Evolutionary conservation across 1,139 yeast species (phyloP).

Genomic region (Wickerhamiella pararugosa): DNA sequence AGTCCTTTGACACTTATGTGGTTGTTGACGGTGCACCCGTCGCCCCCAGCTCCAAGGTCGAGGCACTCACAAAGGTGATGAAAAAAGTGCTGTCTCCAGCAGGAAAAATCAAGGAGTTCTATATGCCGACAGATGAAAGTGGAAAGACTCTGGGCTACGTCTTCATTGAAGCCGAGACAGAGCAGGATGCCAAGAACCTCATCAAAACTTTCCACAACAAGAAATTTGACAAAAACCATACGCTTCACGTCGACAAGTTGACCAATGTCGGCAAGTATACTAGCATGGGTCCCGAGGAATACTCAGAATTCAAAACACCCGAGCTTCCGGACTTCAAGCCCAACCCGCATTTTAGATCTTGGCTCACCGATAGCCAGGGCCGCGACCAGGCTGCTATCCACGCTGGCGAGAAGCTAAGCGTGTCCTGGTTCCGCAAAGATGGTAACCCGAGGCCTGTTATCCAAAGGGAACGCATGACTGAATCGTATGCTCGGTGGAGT

Average conservation of each 20-base stretch:
- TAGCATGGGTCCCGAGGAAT: constrained; percentile 31
- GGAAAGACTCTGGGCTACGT: constrained; percentile 79
- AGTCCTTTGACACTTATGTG: constrained; percentile 61
- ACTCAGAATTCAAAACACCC: constrained; percentile 52
- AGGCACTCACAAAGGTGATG: constrained; percentile 71
- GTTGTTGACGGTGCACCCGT: constrained; percentile 93
- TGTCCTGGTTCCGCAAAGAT: constrained; percentile 73
- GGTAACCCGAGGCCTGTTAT: constrained; percentile 64
- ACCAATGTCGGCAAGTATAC: constrained; percentile 77
- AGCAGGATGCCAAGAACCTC: constrained; percentile 61
- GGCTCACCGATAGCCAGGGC: constrained; percentile 82
- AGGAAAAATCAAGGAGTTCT: constrained; percentile 51
- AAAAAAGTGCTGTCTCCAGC: constrained; percentile 64
- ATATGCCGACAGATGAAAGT: constrained; percentile 67
- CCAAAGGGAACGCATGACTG: constrained; percentile 74
- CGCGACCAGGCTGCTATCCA: constrained; percentile 85
- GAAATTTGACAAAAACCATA: constrained; percentile 87
- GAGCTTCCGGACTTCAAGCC: constrained; percentile 52
- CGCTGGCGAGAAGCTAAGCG: constrained; percentile 65
- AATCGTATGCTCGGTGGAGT: constrained; percentile 77
- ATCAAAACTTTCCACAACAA: constrained; percentile 71
- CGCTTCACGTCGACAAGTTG: constrained; percentile 69
- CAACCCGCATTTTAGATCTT: constrained; percentile 69
- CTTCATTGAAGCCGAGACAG: constrained; percentile 66
- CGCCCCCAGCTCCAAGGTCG: constrained; percentile 81